Percentiles rank a stretch among this genome's conserved stretches.
These are phyloP conservation scores for Claviceps cyperi DNA, from an alignment of 2,329 filamentous ascomycete species.

Conservation along the genomic window DNA sequence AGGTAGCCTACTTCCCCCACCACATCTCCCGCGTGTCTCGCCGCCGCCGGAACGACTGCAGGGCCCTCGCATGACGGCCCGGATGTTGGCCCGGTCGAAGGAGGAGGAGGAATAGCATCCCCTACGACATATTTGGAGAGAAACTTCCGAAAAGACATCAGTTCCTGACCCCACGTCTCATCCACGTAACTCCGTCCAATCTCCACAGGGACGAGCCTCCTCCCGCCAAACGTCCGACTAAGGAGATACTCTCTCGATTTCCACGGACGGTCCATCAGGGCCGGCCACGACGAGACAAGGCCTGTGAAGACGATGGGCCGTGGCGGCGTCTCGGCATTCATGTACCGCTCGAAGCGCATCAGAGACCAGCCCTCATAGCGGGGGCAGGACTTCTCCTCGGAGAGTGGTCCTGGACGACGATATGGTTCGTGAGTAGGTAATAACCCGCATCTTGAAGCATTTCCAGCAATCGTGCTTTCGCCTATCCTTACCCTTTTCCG, in stretches of 20 bases:
- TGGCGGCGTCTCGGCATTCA: slow-evolving; percentile 31
- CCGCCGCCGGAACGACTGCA: not conserved
- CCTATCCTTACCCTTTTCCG: slow-evolving; percentile 8
- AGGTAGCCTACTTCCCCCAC: slow-evolving; percentile 49
- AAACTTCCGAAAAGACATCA: slow-evolving; percentile 63
- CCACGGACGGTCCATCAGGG: slow-evolving; percentile 56
- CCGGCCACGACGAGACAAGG: slow-evolving; percentile 57
- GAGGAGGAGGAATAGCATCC: not conserved
- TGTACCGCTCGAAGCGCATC: slow-evolving; percentile 45
- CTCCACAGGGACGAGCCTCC: slow-evolving; percentile 74
- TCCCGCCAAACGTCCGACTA: slow-evolving; percentile 57
- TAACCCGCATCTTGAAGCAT: not conserved
- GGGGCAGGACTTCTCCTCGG: slow-evolving; percentile 12
- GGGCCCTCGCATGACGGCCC: no score
- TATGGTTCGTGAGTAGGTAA: slow-evolving; percentile 18
- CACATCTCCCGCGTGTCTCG: slow-evolving; percentile 11
- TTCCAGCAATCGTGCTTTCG: no score
- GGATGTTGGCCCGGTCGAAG: no score
- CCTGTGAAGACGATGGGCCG: slow-evolving; percentile 57
- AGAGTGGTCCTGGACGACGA: slow-evolving; percentile 13
- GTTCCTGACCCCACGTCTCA: slow-evolving; percentile 66
- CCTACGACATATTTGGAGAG: slow-evolving; percentile 42
- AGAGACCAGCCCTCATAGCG: slow-evolving; percentile 32
- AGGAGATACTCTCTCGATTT: slow-evolving; percentile 58
- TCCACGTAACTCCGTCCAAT: slow-evolving; percentile 80